These are phyloP conservation scores for Margaritispora aquatica DNA, from an alignment of 495 filamentous ascomycete species.

Conservation along the genomic window DNA sequence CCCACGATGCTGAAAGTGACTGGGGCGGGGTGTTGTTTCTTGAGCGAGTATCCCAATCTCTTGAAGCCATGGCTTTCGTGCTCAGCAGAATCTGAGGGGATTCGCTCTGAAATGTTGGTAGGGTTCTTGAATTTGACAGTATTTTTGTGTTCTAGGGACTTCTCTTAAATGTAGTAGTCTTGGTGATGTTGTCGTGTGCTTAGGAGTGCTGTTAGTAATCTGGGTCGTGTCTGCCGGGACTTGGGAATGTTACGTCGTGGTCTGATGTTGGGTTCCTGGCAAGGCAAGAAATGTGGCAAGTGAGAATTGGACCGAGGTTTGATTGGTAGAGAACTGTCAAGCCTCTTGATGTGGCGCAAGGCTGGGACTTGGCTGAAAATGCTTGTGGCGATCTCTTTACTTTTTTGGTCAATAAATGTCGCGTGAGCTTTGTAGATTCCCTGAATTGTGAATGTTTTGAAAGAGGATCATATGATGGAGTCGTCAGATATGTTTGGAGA, in stretches of 20 bases:
- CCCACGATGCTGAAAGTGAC: constrained; percentile 15
- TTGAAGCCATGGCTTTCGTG: neutral
- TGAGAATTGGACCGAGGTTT: neutral
- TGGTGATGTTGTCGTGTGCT: neutral
- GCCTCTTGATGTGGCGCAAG: neutral
- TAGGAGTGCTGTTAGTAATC: neutral
- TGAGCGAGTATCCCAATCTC: neutral
- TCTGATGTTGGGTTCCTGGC: neutral
- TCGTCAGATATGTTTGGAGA: too few species aligned
- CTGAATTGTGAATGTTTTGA: too few species aligned
- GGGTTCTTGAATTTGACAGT: too few species aligned
- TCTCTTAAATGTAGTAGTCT: neutral
- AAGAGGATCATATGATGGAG: too few species aligned
- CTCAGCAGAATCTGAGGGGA: neutral
- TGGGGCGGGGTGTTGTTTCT: constrained; percentile 16
- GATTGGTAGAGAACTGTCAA: neutral
- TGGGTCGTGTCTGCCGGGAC: neutral
- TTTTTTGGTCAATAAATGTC: neutral
- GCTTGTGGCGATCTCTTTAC: neutral
- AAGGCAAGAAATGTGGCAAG: neutral
- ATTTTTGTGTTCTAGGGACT: too few species aligned
- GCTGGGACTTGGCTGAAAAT: neutral
- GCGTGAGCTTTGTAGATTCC: too few species aligned
- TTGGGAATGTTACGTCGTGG: neutral
- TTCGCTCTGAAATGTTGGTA: too few species aligned